Percentiles rank a stretch among this genome's conserved stretches.
Conservation (phyloP, 2,329 filamentous ascomycete species). For the Balansia obtecta region DNA sequence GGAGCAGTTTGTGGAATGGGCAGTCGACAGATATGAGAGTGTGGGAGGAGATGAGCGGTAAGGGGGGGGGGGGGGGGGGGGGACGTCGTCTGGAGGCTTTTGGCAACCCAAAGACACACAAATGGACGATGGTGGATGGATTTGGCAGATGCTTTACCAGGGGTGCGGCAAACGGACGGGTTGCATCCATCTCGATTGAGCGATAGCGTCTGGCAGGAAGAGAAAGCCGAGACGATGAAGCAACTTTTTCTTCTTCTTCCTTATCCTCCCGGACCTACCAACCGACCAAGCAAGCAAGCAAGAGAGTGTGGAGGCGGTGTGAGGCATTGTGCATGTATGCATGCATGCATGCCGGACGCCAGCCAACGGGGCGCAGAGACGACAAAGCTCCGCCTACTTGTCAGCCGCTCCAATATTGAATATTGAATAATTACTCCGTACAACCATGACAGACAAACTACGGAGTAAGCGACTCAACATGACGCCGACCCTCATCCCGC, state of each 20-base stretch:
- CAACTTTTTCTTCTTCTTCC: not conserved
- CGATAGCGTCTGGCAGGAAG: too few relatives aligned
- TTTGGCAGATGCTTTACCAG: too few relatives aligned
- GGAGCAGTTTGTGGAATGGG: constrained; percentile 42
- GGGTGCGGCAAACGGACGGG: too few relatives aligned
- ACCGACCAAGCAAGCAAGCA: not conserved
- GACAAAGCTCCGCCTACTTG: not conserved
- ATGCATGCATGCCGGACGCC: not conserved
- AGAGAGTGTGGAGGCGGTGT: not conserved
- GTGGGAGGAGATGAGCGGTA: not conserved
- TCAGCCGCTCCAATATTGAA: not conserved
- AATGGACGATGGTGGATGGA: too few relatives aligned
- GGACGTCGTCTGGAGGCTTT: not conserved
- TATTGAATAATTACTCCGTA: too few relatives aligned
- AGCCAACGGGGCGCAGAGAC: not conserved
- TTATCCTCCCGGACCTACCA: too few relatives aligned
- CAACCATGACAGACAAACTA: too few relatives aligned
- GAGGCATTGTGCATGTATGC: not conserved
- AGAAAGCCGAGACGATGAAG: too few relatives aligned
- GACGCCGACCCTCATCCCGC: not conserved
- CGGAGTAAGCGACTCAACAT: not conserved
- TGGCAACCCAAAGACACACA: too few relatives aligned
- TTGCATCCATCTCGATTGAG: too few relatives aligned
- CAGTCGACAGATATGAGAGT: constrained; percentile 30
- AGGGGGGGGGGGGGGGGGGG: too few relatives aligned